A percentile compares a stretch with the other conserved stretches of the same genome.
Evolutionary conservation across 768 basidiomycete species (phyloP).

Genomic region (Leucosporidium creatinivorum): DNA sequence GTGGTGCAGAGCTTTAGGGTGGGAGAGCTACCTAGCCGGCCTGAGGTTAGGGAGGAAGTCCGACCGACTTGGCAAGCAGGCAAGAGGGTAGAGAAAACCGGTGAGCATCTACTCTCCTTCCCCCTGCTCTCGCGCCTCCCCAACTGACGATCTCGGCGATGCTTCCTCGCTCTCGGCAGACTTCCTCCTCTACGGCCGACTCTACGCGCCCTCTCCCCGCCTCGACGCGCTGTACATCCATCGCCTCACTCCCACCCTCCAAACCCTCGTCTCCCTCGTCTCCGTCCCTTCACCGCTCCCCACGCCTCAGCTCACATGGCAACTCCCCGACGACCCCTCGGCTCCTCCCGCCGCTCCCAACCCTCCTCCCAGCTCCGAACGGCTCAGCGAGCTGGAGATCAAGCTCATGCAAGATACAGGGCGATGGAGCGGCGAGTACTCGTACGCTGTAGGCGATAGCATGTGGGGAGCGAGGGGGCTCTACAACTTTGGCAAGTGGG

Average conservation of each 20-base stretch:
- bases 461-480: conserved; percentile 85
- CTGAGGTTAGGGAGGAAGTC: conserved; percentile 68
- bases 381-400: conserved; percentile 54
- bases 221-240: conserved; percentile 85
- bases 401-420: conserved; percentile 87
- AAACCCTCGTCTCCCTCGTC: conserved; percentile 75
- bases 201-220: conserved; percentile 80
- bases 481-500: conserved; percentile 69
- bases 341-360: conserved; percentile 42
- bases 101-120: conserved; percentile 45
- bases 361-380: conserved; percentile 47
- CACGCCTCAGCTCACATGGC: conserved; percentile 22
- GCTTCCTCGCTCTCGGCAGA: conserved; percentile 48
- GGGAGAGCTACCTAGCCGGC: conserved; percentile 69
- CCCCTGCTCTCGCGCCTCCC: background rate
- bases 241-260: conserved; percentile 66
- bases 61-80: conserved; percentile 59
- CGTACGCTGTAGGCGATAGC: conserved; percentile 85
- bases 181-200: conserved; percentile 84
- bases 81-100: conserved; percentile 64
- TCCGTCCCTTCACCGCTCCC: conserved; percentile 49
- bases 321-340: conserved; percentile 38
- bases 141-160: background rate
- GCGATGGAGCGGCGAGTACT: conserved; percentile 86
- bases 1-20: conserved; percentile 83